phyloP scores from a whole-genome alignment of 176 grass and related monocot genomes.

The Bolboschoenus planiculmis region DNA sequence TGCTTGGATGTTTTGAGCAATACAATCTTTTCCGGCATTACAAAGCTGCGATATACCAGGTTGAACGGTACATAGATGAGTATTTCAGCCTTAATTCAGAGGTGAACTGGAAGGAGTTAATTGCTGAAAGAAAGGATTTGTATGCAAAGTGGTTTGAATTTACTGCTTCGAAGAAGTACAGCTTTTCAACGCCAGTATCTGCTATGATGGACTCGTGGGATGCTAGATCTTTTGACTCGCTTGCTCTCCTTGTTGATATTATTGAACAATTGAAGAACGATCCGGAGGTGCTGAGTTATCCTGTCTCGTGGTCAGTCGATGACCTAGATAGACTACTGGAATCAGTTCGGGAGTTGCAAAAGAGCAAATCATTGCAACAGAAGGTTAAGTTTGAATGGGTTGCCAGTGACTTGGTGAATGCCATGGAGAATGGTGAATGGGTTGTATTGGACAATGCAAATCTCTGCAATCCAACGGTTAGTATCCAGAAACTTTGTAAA shows the following conservation, averaged over 20 bases:
- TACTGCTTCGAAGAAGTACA: slow-evolving; percentile 42
- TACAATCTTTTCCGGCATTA: slow-evolving; percentile 82
- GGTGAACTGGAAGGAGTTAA: slow-evolving; percentile 36
- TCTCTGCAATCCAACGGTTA: slow-evolving; percentile 91
- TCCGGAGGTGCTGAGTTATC: slow-evolving; percentile 43
- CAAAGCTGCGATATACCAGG: slow-evolving; percentile 49
- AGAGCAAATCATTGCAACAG: slow-evolving; percentile 42
- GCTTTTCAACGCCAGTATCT: slow-evolving; percentile 27
- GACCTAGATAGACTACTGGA: slow-evolving; percentile 49
- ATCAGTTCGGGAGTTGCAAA: slow-evolving; percentile 46
- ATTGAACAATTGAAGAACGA: slow-evolving; percentile 64
- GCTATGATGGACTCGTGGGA: slow-evolving; percentile 37
- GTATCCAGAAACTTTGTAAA: slow-evolving; percentile 19
- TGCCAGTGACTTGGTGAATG: slow-evolving; percentile 66
- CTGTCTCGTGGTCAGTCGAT: slow-evolving; percentile 46
- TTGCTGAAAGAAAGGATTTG: slow-evolving; percentile 54
- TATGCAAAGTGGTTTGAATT: slow-evolving; percentile 85
- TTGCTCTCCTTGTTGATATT: slow-evolving; percentile 53
- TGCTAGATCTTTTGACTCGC: slow-evolving; percentile 33
- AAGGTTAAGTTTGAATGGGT: slow-evolving; percentile 87
- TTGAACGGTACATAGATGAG: slow-evolving; percentile 65
- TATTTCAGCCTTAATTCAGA: slow-evolving; percentile 69
- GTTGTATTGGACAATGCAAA: slow-evolving; percentile 93
- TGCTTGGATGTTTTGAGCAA: slow-evolving; percentile 96
- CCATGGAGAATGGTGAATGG: slow-evolving; percentile 84